Percentiles rank a stretch among this genome's conserved stretches.
Conservation (phyloP, 768 basidiomycete genomes). For the Tulasnella sp. region DNA sequence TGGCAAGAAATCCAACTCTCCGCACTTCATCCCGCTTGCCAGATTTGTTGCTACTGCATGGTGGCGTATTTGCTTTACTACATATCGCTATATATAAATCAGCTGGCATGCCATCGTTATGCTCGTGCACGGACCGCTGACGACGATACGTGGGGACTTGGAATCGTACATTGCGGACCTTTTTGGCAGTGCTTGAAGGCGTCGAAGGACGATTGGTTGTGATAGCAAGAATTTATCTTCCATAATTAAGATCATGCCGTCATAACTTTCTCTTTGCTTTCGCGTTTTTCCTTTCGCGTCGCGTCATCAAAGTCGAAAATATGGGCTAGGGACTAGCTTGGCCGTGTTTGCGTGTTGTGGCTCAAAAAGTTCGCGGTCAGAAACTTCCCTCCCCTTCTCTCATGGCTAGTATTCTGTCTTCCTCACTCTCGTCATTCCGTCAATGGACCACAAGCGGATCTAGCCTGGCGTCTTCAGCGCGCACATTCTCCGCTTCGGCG, state of each 20-base stretch:
- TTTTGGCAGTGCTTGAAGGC: too few species aligned
- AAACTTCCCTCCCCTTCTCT: background rate
- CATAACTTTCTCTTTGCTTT: too few species aligned
- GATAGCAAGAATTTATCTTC: too few species aligned
- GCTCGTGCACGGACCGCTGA: background rate
- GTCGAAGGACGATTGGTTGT: too few species aligned
- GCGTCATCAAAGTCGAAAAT: background rate
- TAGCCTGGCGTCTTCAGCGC: background rate
- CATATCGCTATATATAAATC: background rate
- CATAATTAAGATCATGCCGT: too few species aligned
- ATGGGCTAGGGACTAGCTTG: background rate
- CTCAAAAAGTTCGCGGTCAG: background rate
- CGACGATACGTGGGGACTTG: too few species aligned
- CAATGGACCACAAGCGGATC: background rate
- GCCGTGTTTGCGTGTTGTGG: background rate
- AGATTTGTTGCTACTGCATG: background rate
- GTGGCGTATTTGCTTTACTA: background rate
- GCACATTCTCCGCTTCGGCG: conserved; percentile 8
- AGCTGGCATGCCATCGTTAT: background rate
- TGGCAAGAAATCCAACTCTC: background rate
- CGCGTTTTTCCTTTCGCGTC: background rate
- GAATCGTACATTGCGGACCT: too few species aligned
- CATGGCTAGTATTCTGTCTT: background rate
- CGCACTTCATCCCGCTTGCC: background rate
- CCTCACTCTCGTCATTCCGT: background rate